A percentile compares a stretch with the other conserved stretches of the same genome.
These are phyloP conservation scores for Pythium utonaiense DNA, from an alignment of 352 stramenopile genomes.

Conservation along the genomic window DNA sequence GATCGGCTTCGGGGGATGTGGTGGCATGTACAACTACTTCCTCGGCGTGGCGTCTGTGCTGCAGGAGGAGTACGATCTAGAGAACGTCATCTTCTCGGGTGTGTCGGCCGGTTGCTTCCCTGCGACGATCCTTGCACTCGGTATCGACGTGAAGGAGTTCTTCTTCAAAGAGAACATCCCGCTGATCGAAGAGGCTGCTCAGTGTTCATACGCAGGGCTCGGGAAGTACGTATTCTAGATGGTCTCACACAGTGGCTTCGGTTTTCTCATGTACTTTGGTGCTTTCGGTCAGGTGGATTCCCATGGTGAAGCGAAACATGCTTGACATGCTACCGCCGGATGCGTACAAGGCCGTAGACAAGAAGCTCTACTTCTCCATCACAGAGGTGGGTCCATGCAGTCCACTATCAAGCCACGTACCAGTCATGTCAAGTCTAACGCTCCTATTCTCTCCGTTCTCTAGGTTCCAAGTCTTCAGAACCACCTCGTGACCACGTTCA, in stretches of 20 bases:
- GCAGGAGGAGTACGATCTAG: constrained; percentile 73
- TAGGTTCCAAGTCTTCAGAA: constrained; percentile 57
- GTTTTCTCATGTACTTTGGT: too few species aligned
- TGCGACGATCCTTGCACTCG: constrained; percentile 55
- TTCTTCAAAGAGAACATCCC: constrained; percentile 82
- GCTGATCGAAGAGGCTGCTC: constrained; percentile 59
- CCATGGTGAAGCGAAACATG: constrained; percentile 65
- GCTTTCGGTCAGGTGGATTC: constrained; percentile 53
- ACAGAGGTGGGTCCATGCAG: constrained; percentile 38
- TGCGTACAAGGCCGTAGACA: constrained; percentile 55
- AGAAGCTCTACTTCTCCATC: constrained; percentile 77
- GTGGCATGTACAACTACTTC: constrained; percentile 88
- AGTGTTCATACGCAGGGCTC: constrained; percentile 52
- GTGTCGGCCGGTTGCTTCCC: constrained; percentile 77
- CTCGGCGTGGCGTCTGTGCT: constrained; percentile 71
- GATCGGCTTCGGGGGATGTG: constrained; percentile 77
- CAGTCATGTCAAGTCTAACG: too few species aligned
- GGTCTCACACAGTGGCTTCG: too few species aligned
- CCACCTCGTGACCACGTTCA: constrained; percentile 65
- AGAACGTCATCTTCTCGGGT: constrained; percentile 70
- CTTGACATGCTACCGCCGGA: constrained; percentile 57
- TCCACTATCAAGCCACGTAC: too few species aligned
- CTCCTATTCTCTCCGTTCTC: too few species aligned
- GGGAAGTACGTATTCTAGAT: constrained; percentile 39
- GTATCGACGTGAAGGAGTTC: constrained; percentile 72